Conservation (phyloP, 1,284 basidiomycete species). For the Peniophora sp. region DNA sequence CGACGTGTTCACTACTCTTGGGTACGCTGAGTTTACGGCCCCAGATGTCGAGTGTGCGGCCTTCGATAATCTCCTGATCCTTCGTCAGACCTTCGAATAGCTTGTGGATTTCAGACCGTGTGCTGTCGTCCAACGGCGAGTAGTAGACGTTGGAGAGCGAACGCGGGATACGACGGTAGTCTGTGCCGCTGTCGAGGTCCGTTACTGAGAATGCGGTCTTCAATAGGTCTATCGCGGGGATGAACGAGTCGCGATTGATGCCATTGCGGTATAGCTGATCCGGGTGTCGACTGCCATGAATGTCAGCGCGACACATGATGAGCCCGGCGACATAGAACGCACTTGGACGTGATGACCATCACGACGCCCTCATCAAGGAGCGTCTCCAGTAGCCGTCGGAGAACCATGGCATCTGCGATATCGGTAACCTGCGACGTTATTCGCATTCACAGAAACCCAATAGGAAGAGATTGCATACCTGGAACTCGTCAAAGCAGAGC, state of each 20-base stretch:
- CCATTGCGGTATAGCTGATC: slow-evolving; percentile 98
- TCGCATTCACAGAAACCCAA: neutral
- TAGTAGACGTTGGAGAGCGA: slow-evolving; percentile 92
- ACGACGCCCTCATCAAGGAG: slow-evolving; percentile 87
- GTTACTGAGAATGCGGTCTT: slow-evolving; percentile 83
- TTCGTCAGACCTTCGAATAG: slow-evolving; percentile 71
- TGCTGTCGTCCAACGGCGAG: slow-evolving; percentile 65
- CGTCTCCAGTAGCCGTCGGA: slow-evolving; percentile 82
- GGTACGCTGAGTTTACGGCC: slow-evolving; percentile 80
- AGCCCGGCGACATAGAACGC: slow-evolving; percentile 18
- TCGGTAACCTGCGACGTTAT: slow-evolving; percentile 71
- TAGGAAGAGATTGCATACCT: slow-evolving; percentile 40
- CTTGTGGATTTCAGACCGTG: slow-evolving; percentile 68
- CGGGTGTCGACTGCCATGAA: slow-evolving; percentile 75
- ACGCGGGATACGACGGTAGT: slow-evolving; percentile 88
- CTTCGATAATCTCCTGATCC: slow-evolving; percentile 41
- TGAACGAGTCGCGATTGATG: slow-evolving; percentile 93
- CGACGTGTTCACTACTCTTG: slow-evolving; percentile 70
- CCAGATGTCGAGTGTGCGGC: slow-evolving; percentile 79
- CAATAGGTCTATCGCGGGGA: slow-evolving; percentile 92
- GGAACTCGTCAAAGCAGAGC: slow-evolving; percentile 98
- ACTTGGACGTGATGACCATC: slow-evolving; percentile 97
- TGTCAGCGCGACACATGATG: neutral
- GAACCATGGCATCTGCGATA: slow-evolving; percentile 98
- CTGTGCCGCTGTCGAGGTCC: slow-evolving; percentile 94